These are phyloP conservation scores for Pythium insidiosum DNA, from an alignment of 352 stramenopile genomes.

Conservation along the genomic window DNA sequence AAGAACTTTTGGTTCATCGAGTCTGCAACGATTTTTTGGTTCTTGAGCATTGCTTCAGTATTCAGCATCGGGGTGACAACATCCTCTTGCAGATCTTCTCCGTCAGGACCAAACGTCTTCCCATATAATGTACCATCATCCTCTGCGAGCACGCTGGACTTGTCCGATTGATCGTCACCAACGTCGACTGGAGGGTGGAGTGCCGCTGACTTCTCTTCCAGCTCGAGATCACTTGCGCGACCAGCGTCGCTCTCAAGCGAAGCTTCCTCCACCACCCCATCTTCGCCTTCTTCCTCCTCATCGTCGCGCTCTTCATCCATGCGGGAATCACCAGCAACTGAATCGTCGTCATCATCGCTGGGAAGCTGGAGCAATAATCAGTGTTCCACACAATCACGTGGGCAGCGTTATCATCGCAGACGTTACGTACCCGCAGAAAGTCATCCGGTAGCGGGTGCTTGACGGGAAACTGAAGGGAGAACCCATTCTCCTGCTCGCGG, in stretches of 20 bases:
- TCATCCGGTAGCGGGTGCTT: conserved; percentile 76
- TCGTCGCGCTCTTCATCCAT: conserved; percentile 12
- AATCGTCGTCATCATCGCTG: conserved; percentile 22
- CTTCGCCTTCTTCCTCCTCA: conserved; percentile 14
- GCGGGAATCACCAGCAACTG: conserved; percentile 3
- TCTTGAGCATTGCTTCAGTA: conserved; percentile 42
- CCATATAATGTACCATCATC: conserved; percentile 81
- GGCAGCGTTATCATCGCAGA: too few relatives aligned
- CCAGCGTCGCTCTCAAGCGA: conserved; percentile 1
- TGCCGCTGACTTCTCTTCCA: conserved; percentile 12
- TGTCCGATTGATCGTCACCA: conserved; percentile 33
- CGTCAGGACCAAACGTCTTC: conserved; percentile 56
- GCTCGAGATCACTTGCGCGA: conserved; percentile 54
- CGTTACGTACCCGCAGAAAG: conserved; percentile 57
- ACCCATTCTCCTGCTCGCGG: conserved; percentile 5
- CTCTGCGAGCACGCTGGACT: conserved; percentile 61
- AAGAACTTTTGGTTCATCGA: conserved; percentile 83
- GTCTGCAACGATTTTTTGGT: conserved; percentile 69
- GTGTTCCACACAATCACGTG: too few relatives aligned
- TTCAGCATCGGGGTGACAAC: conserved; percentile 46
- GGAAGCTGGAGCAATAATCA: conserved; percentile 39
- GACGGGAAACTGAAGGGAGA: conserved; percentile 23
- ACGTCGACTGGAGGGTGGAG: conserved; percentile 7
- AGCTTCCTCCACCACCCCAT: conserved; percentile 7
- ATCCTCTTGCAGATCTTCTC: conserved; percentile 43